Conservation (phyloP, 2,329 filamentous ascomycete genomes). For the Berkeleyomyces rouxiae region DNA sequence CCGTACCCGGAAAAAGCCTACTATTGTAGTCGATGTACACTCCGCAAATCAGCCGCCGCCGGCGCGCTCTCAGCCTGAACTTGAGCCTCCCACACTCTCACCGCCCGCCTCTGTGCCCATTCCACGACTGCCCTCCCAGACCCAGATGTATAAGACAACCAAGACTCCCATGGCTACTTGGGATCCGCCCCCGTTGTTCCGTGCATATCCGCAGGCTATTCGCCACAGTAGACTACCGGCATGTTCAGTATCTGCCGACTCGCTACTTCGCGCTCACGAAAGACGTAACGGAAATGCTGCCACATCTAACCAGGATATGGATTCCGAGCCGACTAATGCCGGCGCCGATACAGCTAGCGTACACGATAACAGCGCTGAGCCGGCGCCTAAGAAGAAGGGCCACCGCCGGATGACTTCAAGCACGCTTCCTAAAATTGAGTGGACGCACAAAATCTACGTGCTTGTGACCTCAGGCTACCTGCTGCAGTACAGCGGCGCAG, state of each 20-base stretch:
- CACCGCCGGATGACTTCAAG: constrained; percentile 28
- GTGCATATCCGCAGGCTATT: constrained; percentile 71
- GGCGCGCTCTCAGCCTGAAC: not conserved
- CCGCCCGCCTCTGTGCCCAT: constrained; percentile 9
- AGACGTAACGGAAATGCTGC: constrained; percentile 16
- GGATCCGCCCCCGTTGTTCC: constrained; percentile 63
- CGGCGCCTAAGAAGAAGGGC: constrained; percentile 24
- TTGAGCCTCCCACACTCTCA: not conserved
- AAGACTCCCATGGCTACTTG: constrained; percentile 28
- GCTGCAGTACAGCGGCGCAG: constrained; percentile 57
- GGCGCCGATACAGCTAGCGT: not conserved
- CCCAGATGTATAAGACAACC: constrained; percentile 16
- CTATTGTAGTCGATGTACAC: constrained; percentile 12
- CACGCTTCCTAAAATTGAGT: constrained; percentile 36
- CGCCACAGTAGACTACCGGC: constrained; percentile 56
- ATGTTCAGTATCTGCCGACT: constrained; percentile 50
- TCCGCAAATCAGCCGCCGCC: constrained; percentile 6
- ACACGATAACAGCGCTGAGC: not conserved
- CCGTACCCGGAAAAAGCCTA: constrained; percentile 2
- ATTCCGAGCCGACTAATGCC: constrained; percentile 12
- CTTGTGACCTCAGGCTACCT: constrained; percentile 55
- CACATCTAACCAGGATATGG: not conserved
- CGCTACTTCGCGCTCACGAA: constrained; percentile 32
- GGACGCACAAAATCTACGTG: constrained; percentile 57
- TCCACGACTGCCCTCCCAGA: constrained; percentile 9